Conservation (phyloP, 164 flowering plant genomes). For the Euptelea pleiosperma region DNA sequence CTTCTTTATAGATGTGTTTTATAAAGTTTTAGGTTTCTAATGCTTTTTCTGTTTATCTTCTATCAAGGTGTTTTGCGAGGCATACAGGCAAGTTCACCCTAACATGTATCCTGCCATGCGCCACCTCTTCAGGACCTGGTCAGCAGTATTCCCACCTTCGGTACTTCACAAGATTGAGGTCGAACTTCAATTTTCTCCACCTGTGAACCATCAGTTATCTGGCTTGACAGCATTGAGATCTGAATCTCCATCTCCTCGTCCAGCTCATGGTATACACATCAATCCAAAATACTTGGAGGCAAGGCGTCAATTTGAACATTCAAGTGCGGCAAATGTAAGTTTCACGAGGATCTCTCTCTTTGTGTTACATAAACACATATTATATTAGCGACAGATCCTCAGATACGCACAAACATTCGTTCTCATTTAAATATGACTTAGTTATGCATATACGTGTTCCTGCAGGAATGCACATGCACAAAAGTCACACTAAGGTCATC, state of each 20-base stretch:
- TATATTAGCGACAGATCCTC: too few relatives aligned
- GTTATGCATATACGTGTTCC: too few relatives aligned
- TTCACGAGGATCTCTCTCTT: conserved; percentile 1
- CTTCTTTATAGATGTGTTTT: background rate
- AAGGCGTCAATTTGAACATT: conserved; percentile 52
- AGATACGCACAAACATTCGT: too few relatives aligned
- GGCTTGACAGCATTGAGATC: conserved; percentile 35
- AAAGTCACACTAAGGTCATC: too few relatives aligned
- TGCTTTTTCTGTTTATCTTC: conserved; percentile 1
- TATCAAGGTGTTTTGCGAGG: conserved; percentile 77
- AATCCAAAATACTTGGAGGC: conserved; percentile 88
- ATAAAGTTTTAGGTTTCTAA: background rate
- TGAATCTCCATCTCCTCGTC: conserved; percentile 66
- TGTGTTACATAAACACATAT: background rate
- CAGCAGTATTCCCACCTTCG: conserved; percentile 68
- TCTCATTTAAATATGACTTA: too few relatives aligned
- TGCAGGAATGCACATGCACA: too few relatives aligned
- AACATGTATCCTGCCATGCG: conserved; percentile 61
- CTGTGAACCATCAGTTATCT: conserved; percentile 44
- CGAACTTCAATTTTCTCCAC: conserved; percentile 52
- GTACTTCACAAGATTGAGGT: conserved; percentile 62
- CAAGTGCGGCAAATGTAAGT: conserved; percentile 46
- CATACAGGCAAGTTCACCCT: conserved; percentile 78
- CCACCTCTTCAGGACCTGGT: conserved; percentile 94
- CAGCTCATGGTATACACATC: conserved; percentile 90